These are phyloP conservation scores for Cyberlindnera xylosilytica DNA, from an alignment of 805 yeast genomes.

Conservation along the genomic window DNA sequence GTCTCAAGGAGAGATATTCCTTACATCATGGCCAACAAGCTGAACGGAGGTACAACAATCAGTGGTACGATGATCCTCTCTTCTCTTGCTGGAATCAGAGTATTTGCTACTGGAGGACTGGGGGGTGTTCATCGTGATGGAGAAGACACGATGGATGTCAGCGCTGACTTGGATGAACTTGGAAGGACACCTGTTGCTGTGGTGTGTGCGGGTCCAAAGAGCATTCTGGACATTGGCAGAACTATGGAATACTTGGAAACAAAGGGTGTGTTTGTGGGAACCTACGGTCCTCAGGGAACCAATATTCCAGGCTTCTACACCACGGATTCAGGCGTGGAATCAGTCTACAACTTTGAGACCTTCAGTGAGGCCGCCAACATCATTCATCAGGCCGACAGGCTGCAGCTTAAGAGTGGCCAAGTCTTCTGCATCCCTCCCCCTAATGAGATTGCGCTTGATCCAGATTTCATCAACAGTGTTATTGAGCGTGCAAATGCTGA, in stretches of 20 bases:
- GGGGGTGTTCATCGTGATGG: conserved; percentile 90
- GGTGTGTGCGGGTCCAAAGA: conserved; percentile 91
- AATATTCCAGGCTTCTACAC: conserved; percentile 81
- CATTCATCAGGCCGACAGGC: conserved; percentile 43
- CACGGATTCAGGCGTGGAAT: conserved; percentile 66
- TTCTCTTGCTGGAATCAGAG: conserved; percentile 68
- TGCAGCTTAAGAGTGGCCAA: conserved; percentile 63
- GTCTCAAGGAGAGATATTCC: conserved; percentile 82
- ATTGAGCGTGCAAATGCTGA: conserved; percentile 56
- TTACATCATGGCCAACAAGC: conserved; percentile 54
- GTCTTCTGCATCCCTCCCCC: conserved; percentile 87
- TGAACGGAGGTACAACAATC: conserved; percentile 88
- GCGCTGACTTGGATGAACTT: conserved; percentile 85
- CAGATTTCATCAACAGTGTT: conserved; percentile 47
- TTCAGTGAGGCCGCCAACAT: conserved; percentile 61
- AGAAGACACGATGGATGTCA: conserved; percentile 70
- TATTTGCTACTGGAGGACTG: conserved; percentile 90
- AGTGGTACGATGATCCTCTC: conserved; percentile 87
- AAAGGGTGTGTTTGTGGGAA: conserved; percentile 83
- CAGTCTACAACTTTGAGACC: conserved; percentile 62
- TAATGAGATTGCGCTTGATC: conserved; percentile 51
- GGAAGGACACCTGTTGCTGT: conserved; percentile 82
- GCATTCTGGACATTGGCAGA: conserved; percentile 73
- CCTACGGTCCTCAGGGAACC: conserved; percentile 50
- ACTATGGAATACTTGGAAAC: conserved; percentile 88